Evolutionary conservation across 495 filamentous ascomycete species (phyloP), one percentile per base, ranked within the genome.

Genomic region (Polyplosphaeria fusca): DNA sequence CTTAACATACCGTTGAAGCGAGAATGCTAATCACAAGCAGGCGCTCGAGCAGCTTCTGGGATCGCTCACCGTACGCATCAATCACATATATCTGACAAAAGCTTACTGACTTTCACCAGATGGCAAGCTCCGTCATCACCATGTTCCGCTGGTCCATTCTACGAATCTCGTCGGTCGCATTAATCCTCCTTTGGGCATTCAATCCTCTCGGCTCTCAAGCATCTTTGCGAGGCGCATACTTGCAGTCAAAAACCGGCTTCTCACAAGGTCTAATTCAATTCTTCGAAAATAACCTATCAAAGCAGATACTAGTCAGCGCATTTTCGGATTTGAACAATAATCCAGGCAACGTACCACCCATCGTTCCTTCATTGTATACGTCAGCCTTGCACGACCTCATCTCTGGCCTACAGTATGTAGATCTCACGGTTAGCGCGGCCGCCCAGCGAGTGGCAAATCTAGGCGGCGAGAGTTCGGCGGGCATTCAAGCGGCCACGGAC

Each of bases 201-300:
- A 42, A 42, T 42, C 39, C 39, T 18, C 39, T 42, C 13, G 39
- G 39, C 19, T 42, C 39, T 42, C 39, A 42, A 42, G 39, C 39
- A 5, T 42, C 39, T 5, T 42, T 42, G 5, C 39, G 39, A 19
- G 39, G 39, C 19, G 19, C 19, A 5, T 20, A 42, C 19, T 18
- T 42, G 5, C 11, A 13, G 19, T 18, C 39, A 19, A 13, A 20
- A 13, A 5, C 39, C 19, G 39, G 39, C 5, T 11, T 7, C 19
- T 42, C 39, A 11, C 39, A n/a, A 7, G 39, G 39, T 5, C 11
- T 11, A 11, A 42, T 42, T 20, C 9, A 5, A 7, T n/a, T 20
- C 19, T 42, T 11, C 39, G 16, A 42, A 5, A 18, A 7, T 18
- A 42, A 42, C 13, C 19, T 42, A 13, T 42, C 39, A 20, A 42